Percentiles rank a stretch among this genome's conserved stretches.
phyloP scores from a whole-genome alignment of 495 filamentous ascomycete species.

The Hypoxylon cercidicola region DNA sequence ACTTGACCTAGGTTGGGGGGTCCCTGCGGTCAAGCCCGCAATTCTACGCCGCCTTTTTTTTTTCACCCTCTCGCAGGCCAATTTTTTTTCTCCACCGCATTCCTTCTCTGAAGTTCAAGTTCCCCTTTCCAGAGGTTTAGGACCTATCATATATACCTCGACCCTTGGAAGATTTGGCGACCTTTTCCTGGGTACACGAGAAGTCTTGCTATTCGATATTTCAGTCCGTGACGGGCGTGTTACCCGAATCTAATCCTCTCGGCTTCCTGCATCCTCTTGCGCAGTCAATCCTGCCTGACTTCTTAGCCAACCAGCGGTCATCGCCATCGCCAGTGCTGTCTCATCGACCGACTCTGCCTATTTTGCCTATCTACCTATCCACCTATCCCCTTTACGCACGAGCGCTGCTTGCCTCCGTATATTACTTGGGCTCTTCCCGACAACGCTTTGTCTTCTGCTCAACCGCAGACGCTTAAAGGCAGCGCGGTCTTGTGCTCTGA shows the following conservation, averaged over 20 bases:
- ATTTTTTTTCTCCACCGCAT: slow-evolving; percentile 43
- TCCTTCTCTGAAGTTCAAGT: slow-evolving; percentile 32
- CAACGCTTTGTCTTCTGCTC: slow-evolving; percentile 28
- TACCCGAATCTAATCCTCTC: slow-evolving; percentile 34
- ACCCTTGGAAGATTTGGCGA: slow-evolving; percentile 28
- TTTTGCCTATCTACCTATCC: slow-evolving; percentile 8
- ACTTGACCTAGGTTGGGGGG: slow-evolving; percentile 40
- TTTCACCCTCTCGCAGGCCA: slow-evolving; percentile 32
- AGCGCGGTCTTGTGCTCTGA: slow-evolving; percentile 8
- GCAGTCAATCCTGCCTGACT: slow-evolving; percentile 45
- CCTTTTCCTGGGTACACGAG: slow-evolving; percentile 22
- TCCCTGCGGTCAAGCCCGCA: slow-evolving; percentile 44
- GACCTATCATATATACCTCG: slow-evolving; percentile 44
- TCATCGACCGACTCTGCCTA: slow-evolving; percentile 27
- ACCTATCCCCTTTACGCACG: slow-evolving; percentile 16
- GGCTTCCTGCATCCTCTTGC: slow-evolving; percentile 48
- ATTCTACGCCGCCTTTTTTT: slow-evolving; percentile 45
- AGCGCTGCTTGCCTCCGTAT: slow-evolving; percentile 8
- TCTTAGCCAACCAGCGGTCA: slow-evolving; percentile 44
- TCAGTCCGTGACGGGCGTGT: slow-evolving; percentile 31
- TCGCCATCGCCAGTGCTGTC: slow-evolving; percentile 24
- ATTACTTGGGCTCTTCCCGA: slow-evolving; percentile 17
- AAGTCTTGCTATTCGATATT: slow-evolving; percentile 21
- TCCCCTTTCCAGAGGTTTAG: slow-evolving; percentile 44
- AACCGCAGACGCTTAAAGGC: slow-evolving; percentile 9